Conservation (phyloP, 768 basidiomycete genomes). For the Trametes cingulata region DNA sequence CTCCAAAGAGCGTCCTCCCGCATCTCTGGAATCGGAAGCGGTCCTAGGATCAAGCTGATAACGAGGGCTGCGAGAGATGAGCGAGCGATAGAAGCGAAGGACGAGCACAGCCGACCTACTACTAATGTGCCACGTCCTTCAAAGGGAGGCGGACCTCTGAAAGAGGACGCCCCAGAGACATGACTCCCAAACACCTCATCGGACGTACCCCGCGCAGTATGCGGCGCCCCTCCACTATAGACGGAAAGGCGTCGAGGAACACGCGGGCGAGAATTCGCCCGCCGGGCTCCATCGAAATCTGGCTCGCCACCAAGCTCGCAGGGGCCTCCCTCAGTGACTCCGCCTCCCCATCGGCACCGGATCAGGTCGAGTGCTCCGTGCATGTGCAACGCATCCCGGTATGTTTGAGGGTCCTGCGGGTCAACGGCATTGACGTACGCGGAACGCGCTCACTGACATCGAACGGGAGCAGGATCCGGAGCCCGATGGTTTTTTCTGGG, state of each 20-base stretch:
- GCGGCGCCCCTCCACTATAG: background rate
- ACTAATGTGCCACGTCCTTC: background rate
- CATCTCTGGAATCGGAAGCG: background rate
- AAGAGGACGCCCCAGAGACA: background rate
- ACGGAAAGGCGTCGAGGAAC: background rate
- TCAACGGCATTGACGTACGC: background rate
- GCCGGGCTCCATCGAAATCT: conserved; percentile 12
- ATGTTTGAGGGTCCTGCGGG: background rate
- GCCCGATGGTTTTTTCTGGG: conserved; percentile 4
- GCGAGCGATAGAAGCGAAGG: conserved; percentile 11
- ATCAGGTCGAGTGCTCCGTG: conserved; percentile 16
- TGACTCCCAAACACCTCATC: background rate
- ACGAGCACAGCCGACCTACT: background rate
- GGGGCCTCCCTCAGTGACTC: background rate
- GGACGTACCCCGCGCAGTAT: background rate
- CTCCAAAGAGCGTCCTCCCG: background rate
- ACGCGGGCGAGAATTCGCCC: conserved; percentile 2
- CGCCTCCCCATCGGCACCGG: background rate
- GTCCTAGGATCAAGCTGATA: conserved; percentile 18
- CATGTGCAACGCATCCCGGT: conserved; percentile 15
- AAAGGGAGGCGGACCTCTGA: background rate
- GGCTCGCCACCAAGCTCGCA: conserved; percentile 11
- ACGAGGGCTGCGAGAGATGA: conserved; percentile 9
- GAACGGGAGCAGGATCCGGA: background rate
- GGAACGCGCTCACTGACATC: background rate